Conservation (phyloP, 495 filamentous ascomycete species). For the Penicillium cosmopolitanum region DNA sequence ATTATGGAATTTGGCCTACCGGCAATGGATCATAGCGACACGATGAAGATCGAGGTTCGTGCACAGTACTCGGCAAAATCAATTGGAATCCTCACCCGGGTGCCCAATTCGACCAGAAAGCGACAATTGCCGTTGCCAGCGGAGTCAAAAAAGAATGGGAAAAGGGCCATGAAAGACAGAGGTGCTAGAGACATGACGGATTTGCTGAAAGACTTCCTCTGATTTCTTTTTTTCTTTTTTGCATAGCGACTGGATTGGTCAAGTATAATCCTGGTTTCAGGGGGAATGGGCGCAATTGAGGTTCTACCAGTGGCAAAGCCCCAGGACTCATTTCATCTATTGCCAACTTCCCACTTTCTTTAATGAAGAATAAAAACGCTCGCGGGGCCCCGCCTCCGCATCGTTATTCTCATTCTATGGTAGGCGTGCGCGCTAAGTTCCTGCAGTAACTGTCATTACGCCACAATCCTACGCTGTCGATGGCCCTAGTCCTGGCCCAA, state of each 20-base stretch:
- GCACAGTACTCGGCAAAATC: background rate
- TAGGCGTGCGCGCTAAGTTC: background rate
- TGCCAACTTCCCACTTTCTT: too few species aligned
- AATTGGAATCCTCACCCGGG: background rate
- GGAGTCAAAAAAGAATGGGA: background rate
- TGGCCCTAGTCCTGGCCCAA: background rate
- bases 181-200: background rate
- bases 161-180: background rate
- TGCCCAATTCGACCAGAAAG: background rate
- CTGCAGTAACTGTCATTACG: background rate
- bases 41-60: background rate
- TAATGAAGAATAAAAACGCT: background rate
- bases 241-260: background rate
- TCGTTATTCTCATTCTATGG: background rate
- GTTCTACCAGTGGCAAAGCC: background rate
- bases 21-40: background rate
- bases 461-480: slow-evolving; percentile 4
- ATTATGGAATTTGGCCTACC: slow-evolving; percentile 1
- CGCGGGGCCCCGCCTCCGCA: background rate
- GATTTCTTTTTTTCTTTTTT: background rate
- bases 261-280: background rate
- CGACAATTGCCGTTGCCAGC: background rate
- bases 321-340: too few species aligned
- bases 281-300: background rate
- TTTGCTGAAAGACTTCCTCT: background rate